These are phyloP conservation scores for Saccharomyces paradoxus DNA, from an alignment of 805 yeast species.

Conservation along the genomic window DNA sequence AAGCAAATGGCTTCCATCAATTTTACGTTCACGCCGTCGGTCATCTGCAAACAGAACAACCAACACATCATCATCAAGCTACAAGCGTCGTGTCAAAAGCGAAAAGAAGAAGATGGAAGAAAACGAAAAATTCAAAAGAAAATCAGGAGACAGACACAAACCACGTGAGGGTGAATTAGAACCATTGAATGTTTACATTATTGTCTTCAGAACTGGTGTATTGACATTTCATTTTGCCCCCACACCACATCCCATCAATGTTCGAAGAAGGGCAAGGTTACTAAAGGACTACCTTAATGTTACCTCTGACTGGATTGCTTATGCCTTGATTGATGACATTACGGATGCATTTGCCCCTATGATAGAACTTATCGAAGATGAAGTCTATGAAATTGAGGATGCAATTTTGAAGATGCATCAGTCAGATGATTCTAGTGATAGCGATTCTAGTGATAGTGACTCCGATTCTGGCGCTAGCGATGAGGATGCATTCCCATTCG, in stretches of 20 bases:
- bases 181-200: slow-evolving; percentile 86
- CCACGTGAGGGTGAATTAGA: slow-evolving; percentile 53
- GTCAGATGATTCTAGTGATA: slow-evolving; percentile 39
- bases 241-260: slow-evolving; percentile 94
- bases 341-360: slow-evolving; percentile 97
- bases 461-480: slow-evolving; percentile 11
- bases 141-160: slow-evolving; percentile 38
- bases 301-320: slow-evolving; percentile 93
- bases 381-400: slow-evolving; percentile 91
- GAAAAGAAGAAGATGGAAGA: slow-evolving; percentile 28
- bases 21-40: slow-evolving; percentile 14
- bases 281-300: slow-evolving; percentile 82
- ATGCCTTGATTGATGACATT: slow-evolving; percentile 91
- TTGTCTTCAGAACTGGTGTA: slow-evolving; percentile 86
- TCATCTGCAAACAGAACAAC: slow-evolving; percentile 16
- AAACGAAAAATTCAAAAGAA: slow-evolving; percentile 34
- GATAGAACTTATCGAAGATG: slow-evolving; percentile 89
- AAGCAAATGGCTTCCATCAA: slow-evolving; percentile 12
- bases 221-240: slow-evolving; percentile 90
- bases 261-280: slow-evolving; percentile 83
- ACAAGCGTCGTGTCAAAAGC: slow-evolving; percentile 19
- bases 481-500: slow-evolving; percentile 6
- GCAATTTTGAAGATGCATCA: slow-evolving; percentile 83
- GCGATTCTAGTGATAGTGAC: slow-evolving; percentile 22
- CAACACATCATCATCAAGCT: slow-evolving; percentile 12